phyloP scores from a whole-genome alignment of 306 rosid genomes.

The Cicer judaicum region DNA sequence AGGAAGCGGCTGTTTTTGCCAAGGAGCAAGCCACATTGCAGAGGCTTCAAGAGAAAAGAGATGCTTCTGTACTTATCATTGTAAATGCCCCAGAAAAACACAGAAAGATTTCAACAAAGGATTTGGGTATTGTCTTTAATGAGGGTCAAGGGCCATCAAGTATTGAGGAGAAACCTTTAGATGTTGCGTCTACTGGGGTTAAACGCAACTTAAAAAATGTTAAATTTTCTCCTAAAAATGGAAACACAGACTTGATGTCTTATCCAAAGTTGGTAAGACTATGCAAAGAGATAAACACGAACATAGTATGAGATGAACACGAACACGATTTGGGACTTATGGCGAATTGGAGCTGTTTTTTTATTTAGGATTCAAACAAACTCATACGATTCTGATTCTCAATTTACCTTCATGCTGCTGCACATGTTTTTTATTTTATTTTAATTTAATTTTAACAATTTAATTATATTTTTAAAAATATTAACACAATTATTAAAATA shows the following conservation, averaged over 20 bases:
- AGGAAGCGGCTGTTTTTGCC: conserved; percentile 71
- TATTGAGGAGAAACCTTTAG: conserved; percentile 67
- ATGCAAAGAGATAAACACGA: conserved; percentile 80
- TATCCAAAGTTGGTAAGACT: conserved; percentile 78
- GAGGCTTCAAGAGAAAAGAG: conserved; percentile 84
- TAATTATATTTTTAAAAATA: too few species aligned
- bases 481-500: too few species aligned
- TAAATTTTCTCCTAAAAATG: conserved; percentile 56
- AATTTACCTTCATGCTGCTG: too few species aligned
- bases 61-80: conserved; percentile 79
- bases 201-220: conserved; percentile 51
- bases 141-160: conserved; percentile 52
- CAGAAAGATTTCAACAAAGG: conserved; percentile 69
- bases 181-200: conserved; percentile 55
- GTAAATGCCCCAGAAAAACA: conserved; percentile 68
- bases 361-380: too few species aligned
- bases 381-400: too few species aligned
- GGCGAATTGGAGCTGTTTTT: too few species aligned
- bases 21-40: conserved; percentile 76
- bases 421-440: too few species aligned
- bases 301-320: too few species aligned
- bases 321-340: too few species aligned
- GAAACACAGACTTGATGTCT: conserved; percentile 58
- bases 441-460: too few species aligned
- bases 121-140: conserved; percentile 51